Base-by-base conservation (phyloP, 2,329 filamentous ascomycete species). In the Remersonia thermophila region DNA sequence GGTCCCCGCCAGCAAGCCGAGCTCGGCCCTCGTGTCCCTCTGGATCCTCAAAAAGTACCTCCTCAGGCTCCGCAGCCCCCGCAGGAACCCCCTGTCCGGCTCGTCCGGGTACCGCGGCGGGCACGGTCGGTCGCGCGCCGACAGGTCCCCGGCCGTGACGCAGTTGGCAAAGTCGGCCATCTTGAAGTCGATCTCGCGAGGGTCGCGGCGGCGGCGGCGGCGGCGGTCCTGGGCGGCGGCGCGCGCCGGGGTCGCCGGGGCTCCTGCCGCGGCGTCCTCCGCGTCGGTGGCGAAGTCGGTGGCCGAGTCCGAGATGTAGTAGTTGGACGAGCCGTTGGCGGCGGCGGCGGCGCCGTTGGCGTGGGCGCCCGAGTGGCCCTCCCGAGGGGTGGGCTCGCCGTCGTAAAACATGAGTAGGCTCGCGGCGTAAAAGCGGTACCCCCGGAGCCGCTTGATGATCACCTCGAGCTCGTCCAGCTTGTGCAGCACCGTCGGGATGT, bases 151-250 rank as follows among this genome's bases (percentile, higher is more conserved):
- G 3, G 84, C 83, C 1, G 87, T 96, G 26, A 96, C 79, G 52
- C 89, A 95, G 56, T 98, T 98, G 45, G 91, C 91, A 62, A 98
- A 98, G 58, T 98, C 91, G 39, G 94, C 89, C 56, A 98, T 93
- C 60, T 95, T 95, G 61, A 98, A 78, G 56, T 94, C 83, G 53
- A 93, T 87, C 46, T 78, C 70, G 32, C 66, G 20, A 9, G 20
- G 20, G 20, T 23, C 9, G 20, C 20, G 20, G 20, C 20, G 20
- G 20, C 20, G 20, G 20, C 20, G 20, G 9, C 20, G 20, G 5
- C 20, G 20, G 20, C 20, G 20, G 20, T 23, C 20, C 9, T 23
- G 20, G 20, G 9, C 9, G 20, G 20, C 20, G 5, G 20, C 9
- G 20, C 5, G 20, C 5, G 20, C 5, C 9, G 5, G 20, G 20